A percentile compares a stretch with the other conserved stretches of the same genome.
phyloP scores from a whole-genome alignment of 495 filamentous ascomycete species.

The Xylaria longipes region DNA sequence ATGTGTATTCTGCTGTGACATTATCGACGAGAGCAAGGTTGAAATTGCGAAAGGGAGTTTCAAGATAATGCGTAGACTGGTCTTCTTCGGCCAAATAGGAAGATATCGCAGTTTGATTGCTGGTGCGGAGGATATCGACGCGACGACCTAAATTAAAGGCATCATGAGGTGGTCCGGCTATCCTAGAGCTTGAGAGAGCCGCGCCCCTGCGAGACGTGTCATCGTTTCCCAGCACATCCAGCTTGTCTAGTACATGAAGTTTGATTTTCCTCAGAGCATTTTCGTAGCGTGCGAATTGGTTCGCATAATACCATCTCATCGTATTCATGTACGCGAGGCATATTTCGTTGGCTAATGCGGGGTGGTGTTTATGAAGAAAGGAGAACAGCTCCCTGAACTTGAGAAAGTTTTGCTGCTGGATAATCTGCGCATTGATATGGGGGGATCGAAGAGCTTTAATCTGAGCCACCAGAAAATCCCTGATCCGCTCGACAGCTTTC shows the following conservation, averaged over 20 bases:
- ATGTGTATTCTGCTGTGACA: slow-evolving; percentile 91
- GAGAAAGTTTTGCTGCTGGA: slow-evolving; percentile 89
- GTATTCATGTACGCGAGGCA: slow-evolving; percentile 95
- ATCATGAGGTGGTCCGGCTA: slow-evolving; percentile 75
- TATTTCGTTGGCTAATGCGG: slow-evolving; percentile 82
- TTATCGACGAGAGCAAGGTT: slow-evolving; percentile 95
- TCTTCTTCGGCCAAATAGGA: slow-evolving; percentile 91
- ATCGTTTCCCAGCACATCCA: slow-evolving; percentile 83
- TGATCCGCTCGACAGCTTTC: slow-evolving; percentile 92
- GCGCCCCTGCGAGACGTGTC: slow-evolving; percentile 66
- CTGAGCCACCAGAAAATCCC: slow-evolving; percentile 91
- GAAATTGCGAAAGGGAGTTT: slow-evolving; percentile 89
- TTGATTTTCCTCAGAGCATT: slow-evolving; percentile 84
- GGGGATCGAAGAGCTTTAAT: slow-evolving; percentile 92
- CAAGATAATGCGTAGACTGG: slow-evolving; percentile 81
- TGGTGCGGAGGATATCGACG: slow-evolving; percentile 75
- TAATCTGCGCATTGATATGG: slow-evolving; percentile 93
- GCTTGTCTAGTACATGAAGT: slow-evolving; percentile 79
- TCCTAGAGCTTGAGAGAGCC: slow-evolving; percentile 52
- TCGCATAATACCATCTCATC: slow-evolving; percentile 97
- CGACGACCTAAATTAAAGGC: slow-evolving; percentile 86
- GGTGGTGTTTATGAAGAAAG: slow-evolving; percentile 81
- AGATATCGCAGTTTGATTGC: slow-evolving; percentile 72
- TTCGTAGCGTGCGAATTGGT: slow-evolving; percentile 88
- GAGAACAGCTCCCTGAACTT: slow-evolving; percentile 84